These are phyloP conservation scores for Fraxinus dipetala DNA, from an alignment of 305 asterid species.

Conservation along the genomic window DNA sequence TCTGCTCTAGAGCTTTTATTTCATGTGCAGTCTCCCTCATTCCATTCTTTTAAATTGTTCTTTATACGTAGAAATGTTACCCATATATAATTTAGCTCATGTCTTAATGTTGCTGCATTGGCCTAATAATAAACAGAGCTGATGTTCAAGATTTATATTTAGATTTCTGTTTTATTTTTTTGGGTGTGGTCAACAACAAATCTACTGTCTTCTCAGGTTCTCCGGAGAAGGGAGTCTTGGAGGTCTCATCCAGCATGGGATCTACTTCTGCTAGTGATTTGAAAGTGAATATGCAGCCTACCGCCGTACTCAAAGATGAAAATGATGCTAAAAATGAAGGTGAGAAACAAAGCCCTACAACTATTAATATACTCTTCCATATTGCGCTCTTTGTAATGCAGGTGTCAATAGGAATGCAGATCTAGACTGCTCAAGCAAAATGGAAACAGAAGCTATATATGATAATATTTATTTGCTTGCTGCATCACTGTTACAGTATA, in stretches of 20 bases:
- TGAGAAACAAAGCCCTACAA: slow-evolving; percentile 17
- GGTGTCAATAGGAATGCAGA: background rate
- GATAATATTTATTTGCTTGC: background rate
- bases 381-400: background rate
- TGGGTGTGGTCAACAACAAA: slow-evolving; percentile 5
- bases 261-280: slow-evolving; percentile 19
- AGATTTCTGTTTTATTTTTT: background rate
- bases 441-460: background rate
- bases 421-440: slow-evolving; percentile 1
- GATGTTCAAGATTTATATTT: background rate
- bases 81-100: background rate
- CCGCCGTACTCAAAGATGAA: slow-evolving; percentile 15
- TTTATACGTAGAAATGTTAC: background rate
- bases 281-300: slow-evolving; percentile 23
- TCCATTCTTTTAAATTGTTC: background rate
- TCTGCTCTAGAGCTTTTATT: background rate
- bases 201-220: slow-evolving; percentile 23
- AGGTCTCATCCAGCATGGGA: slow-evolving; percentile 12
- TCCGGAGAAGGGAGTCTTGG: slow-evolving; percentile 24
- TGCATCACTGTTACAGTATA: background rate
- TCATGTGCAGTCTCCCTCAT: background rate
- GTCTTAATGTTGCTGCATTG: background rate
- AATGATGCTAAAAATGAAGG: slow-evolving; percentile 37
- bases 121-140: background rate
- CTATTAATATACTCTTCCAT: background rate